Percentiles rank a stretch among this genome's conserved stretches.
These are phyloP conservation scores for Aureobasidium sp. DNA, from an alignment of 2,329 filamentous ascomycete genomes.

Conservation along the genomic window DNA sequence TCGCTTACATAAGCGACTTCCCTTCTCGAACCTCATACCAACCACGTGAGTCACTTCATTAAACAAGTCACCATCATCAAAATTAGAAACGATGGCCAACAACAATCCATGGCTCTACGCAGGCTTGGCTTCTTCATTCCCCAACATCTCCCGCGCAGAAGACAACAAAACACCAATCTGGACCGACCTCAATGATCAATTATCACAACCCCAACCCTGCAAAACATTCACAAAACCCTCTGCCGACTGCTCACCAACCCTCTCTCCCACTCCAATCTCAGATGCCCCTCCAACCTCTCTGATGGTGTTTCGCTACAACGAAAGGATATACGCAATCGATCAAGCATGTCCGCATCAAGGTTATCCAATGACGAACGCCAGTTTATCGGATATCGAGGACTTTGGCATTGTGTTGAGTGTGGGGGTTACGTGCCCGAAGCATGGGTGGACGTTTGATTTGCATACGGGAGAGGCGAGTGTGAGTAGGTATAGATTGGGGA, in stretches of 20 bases:
- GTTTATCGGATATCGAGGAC: slow-evolving; percentile 62
- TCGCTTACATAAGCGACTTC: neutral
- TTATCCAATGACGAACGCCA: slow-evolving; percentile 55
- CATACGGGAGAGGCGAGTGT: slow-evolving; percentile 54
- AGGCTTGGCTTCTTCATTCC: slow-evolving; percentile 47
- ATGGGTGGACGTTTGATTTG: slow-evolving; percentile 63
- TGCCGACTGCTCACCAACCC: neutral
- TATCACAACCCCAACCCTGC: slow-evolving; percentile 23
- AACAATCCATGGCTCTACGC: slow-evolving; percentile 42
- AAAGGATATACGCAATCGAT: slow-evolving; percentile 58
- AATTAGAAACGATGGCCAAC: neutral
- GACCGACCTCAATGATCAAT: neutral
- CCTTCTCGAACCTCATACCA: neutral
- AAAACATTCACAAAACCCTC: slow-evolving; percentile 45
- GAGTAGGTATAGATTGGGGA: slow-evolving; percentile 50
- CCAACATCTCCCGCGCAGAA: slow-evolving; percentile 41
- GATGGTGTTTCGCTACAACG: slow-evolving; percentile 55
- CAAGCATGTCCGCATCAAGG: slow-evolving; percentile 64
- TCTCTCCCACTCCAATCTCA: slow-evolving; percentile 29
- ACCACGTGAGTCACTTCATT: neutral
- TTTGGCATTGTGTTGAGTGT: slow-evolving; percentile 56
- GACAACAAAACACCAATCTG: slow-evolving; percentile 33
- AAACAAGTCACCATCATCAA: neutral
- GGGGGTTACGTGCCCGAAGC: slow-evolving; percentile 58
- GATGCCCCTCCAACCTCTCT: slow-evolving; percentile 34